Base-by-base conservation (phyloP, 192 early-diverging fungal species). In the Coemansia furcata region DNA sequence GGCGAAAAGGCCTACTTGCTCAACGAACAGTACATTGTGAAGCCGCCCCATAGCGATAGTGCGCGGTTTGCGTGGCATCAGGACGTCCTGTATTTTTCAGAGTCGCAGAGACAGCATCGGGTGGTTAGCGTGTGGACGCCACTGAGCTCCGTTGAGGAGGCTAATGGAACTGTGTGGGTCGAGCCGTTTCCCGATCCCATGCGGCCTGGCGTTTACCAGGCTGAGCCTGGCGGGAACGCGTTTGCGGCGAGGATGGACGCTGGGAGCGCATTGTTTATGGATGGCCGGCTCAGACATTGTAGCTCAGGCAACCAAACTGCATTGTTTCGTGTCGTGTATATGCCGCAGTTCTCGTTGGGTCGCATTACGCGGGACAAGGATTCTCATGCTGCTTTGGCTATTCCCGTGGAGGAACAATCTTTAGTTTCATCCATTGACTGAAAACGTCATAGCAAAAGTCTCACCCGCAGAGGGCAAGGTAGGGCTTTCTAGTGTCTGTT, bases 21-120 rank as follows among this genome's bases (percentile, higher is more conserved):
- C 39, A 83, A 83, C 58, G 80, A 83, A 52, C 80, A 83, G 38
- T 83, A 78, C 63, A 77, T 83, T 29, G 80, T 78, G 33, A 83
- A 83, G 63, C 80, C 80, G 19, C 80, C 80, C 4, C 62, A 46
- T 39, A 40, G 67, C 7, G 15, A 30, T 37, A 30, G 40, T 8
- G 72, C 80, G 3, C 54, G 61, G 72, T 83, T 83, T 67, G 80
- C 62, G 6, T 83, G 76, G 76, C 80, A 83, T 46, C 80, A 76
- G 21, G 80, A 78, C 15, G 52, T 66, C 23, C 36, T 76, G 32
- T 82, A 76, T 32, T 73, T 82, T 29, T 58, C 63, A 43, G 21
- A 26, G 2, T n/a, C 29, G 15, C 71, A 82, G 49, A 60, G 65
- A 1, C 30, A 57, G 21, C 71, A 71, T 21, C n/a, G 46, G 2